phyloP scores from a whole-genome alignment of 2,329 filamentous ascomycete species.

The Blastomyces gilchristii region DNA sequence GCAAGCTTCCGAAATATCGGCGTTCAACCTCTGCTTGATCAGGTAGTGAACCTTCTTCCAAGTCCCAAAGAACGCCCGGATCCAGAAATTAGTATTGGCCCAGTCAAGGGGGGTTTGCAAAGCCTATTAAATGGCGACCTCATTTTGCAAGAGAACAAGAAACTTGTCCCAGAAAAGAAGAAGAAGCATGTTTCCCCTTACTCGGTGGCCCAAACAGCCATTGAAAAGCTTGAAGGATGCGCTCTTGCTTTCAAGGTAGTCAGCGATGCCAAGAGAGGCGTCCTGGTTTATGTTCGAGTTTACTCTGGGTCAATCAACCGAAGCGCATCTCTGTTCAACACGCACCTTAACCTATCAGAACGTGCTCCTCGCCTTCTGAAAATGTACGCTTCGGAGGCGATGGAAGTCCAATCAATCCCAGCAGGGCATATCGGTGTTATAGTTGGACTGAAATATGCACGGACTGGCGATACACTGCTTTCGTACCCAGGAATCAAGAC shows the following conservation, averaged over 20 bases:
- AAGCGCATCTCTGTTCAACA: conserved; percentile 74
- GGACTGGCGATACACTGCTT: conserved; percentile 86
- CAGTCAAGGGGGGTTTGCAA: conserved; percentile 45
- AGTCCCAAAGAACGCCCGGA: conserved; percentile 71
- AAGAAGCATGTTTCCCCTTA: conserved; percentile 32
- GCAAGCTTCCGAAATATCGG: conserved; percentile 92
- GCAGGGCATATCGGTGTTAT: conserved; percentile 92
- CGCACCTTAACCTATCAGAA: conserved; percentile 68
- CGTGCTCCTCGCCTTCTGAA: conserved; percentile 70
- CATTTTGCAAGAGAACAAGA: conserved; percentile 27
- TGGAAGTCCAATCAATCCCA: conserved; percentile 69
- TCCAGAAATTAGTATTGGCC: conserved; percentile 61
- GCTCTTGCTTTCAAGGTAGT: conserved; percentile 86
- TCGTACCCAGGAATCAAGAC: conserved; percentile 56
- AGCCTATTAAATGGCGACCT: conserved; percentile 40
- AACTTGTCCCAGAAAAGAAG: conserved; percentile 29
- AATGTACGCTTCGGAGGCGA: conserved; percentile 79
- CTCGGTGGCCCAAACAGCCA: conserved; percentile 36
- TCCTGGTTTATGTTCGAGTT: conserved; percentile 83
- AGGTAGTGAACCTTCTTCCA: conserved; percentile 76
- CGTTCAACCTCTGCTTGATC: conserved; percentile 82
- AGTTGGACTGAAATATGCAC: conserved; percentile 76
- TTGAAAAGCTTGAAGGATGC: conserved; percentile 58
- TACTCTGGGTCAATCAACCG: conserved; percentile 73
- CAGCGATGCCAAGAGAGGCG: conserved; percentile 72